Base-by-base conservation (phyloP, 2,329 filamentous ascomycete species). In the Septoria linicola region DNA sequence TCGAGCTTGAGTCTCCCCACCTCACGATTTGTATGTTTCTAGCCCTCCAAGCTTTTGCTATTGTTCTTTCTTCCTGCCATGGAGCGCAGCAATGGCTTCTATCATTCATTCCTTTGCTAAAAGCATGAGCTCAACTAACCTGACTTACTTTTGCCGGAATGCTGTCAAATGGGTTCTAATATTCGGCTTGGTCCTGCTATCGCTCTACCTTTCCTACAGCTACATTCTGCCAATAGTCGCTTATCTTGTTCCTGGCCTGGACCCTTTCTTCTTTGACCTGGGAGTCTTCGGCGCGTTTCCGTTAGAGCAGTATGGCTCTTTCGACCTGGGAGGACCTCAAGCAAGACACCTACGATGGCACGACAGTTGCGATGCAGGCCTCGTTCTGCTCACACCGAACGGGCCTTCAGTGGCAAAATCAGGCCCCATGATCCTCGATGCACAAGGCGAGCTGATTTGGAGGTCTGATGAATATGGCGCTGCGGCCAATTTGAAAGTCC, bases 361-460 rank as follows among this genome's bases (percentile, higher is more conserved):
- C 44, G 60, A 62, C 13, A 55, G 49, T 36, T 69, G 66, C 58
- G 63, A 64, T 37, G 39, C 52, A 20, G 66, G 64, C 13, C 48
- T 59, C 32, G 51, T 67, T 16, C 61, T 68, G 25, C 49, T 68
- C 35, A 64, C 63, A 16, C 64, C 63, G 2, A 62, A 63, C 49
- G 66, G 66, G 4, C 57, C 61, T 23, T 62, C 65, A 8, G 62
- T 66, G 17, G 53, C 54, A 11, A 52, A 61, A 17, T 57, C 59
- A 11, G 68, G 68, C 4, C 69, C 69, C 6, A 65, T 67, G 57
- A 69, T 71, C n/a, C 35, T 69, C 30, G 66, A 70, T 43, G 51
- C 63, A 8, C 53, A 57, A 3, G 68, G 69, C 11, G 61, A 65
- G 8, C 42, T 70, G 46, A 51, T 71, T 3, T 71, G 69, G 69